phyloP scores from a whole-genome alignment of 306 rosid species.

The Dryas alaskensis region DNA sequence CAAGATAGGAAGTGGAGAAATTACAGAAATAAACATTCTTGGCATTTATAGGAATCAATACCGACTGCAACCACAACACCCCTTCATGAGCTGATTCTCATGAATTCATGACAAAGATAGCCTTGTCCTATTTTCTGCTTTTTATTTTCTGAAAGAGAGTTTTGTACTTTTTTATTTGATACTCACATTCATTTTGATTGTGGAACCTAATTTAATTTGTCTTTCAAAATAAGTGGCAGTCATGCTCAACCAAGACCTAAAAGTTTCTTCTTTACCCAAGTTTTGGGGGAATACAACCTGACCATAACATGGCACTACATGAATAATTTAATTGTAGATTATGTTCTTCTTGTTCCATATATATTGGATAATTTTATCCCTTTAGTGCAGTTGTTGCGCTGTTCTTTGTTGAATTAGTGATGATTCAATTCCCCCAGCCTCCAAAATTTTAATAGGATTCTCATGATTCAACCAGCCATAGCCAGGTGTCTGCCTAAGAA shows the following conservation, averaged over 20 bases:
- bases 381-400: too few relatives aligned
- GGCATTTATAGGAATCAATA: not conserved
- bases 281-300: not conserved
- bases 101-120: not conserved
- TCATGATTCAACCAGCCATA: too few relatives aligned
- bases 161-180: not conserved
- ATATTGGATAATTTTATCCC: too few relatives aligned
- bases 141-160: too few relatives aligned
- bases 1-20: not conserved
- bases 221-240: not conserved
- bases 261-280: not conserved
- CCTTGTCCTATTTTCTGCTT: too few relatives aligned
- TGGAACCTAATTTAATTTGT: not conserved
- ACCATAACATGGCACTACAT: not conserved
- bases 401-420: too few relatives aligned
- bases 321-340: not conserved
- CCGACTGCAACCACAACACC: not conserved
- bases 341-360: too few relatives aligned
- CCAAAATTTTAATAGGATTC: too few relatives aligned
- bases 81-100: not conserved
- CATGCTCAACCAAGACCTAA: not conserved
- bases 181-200: not conserved
- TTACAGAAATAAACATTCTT: not conserved
- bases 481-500: too few relatives aligned
- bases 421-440: too few relatives aligned